Evolutionary conservation across 192 early-diverging fungal genomes (phyloP).

Genomic region (Allomyces macrogynus): DNA sequence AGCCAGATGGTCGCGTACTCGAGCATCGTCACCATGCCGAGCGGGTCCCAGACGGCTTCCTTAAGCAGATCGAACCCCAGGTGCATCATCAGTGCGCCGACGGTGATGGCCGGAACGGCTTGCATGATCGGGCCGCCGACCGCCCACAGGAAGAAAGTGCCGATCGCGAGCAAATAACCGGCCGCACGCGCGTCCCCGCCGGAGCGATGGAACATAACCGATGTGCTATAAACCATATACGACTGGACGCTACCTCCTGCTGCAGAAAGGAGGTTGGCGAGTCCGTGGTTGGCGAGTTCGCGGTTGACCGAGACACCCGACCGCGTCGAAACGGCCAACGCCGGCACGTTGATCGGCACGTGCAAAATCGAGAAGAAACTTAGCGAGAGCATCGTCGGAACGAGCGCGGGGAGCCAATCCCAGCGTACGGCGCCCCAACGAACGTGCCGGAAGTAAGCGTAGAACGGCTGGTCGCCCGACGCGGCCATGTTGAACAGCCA

Average conservation of each 20-base stretch:
- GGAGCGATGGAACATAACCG: slow-evolving; percentile 75
- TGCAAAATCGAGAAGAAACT: slow-evolving; percentile 43
- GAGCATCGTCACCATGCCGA: slow-evolving; percentile 56
- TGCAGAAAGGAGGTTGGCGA: slow-evolving; percentile 70
- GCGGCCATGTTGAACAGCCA: slow-evolving; percentile 72
- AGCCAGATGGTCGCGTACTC: slow-evolving; percentile 77
- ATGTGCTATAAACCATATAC: slow-evolving; percentile 85
- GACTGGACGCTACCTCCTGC: slow-evolving; percentile 60
- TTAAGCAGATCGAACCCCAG: slow-evolving; percentile 82
- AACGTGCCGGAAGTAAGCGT: neutral
- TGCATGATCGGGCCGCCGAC: slow-evolving; percentile 68
- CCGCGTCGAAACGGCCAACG: slow-evolving; percentile 74
- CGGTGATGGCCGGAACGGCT: slow-evolving; percentile 84
- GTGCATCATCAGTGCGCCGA: slow-evolving; percentile 89
- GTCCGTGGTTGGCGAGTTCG: slow-evolving; percentile 80
- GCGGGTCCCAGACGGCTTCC: slow-evolving; percentile 74
- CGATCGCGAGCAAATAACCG: slow-evolving; percentile 58
- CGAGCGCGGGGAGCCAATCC: neutral
- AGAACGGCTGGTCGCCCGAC: slow-evolving; percentile 9
- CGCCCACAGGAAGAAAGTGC: slow-evolving; percentile 54
- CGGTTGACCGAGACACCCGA: slow-evolving; percentile 77
- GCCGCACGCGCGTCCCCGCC: slow-evolving; percentile 74
- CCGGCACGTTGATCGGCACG: slow-evolving; percentile 93
- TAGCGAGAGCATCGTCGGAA: slow-evolving; percentile 6
- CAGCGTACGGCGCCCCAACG: neutral